Evolutionary conservation across 177 flowering plant species (phyloP).

Genomic region (Tripterygium wilfordii): DNA sequence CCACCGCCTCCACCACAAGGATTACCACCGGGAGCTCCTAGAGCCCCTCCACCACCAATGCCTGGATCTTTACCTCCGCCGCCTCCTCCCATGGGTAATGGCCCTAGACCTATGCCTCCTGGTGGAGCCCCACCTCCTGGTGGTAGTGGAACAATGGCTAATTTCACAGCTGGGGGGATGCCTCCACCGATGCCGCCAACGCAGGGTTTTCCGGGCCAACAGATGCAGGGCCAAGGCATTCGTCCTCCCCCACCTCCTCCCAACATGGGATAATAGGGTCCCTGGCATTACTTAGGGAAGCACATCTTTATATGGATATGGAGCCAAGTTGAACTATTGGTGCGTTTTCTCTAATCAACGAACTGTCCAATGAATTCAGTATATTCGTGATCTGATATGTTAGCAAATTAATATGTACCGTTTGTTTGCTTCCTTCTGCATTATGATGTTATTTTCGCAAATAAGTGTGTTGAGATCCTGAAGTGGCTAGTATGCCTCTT

Average conservation of each 20-base stretch:
- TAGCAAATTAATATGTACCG: no score
- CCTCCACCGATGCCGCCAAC: conserved; percentile 57
- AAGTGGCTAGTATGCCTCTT: no score
- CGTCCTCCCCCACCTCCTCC: conserved; percentile 66
- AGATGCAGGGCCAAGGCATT: conserved; percentile 45
- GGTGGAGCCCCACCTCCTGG: conserved; percentile 73
- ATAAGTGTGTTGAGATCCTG: no score
- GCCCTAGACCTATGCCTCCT: conserved; percentile 95
- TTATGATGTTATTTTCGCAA: no score
- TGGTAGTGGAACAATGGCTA: conserved; percentile 70
- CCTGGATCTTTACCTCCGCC: conserved; percentile 48
- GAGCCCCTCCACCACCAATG: conserved; percentile 55
- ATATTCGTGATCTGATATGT: no score
- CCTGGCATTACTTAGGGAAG: conserved; percentile 6
- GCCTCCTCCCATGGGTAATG: conserved; percentile 60
- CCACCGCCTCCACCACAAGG: conserved; percentile 61
- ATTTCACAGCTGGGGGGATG: conserved; percentile 59
- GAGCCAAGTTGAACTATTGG: no score
- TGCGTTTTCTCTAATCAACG: no score
- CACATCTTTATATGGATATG: background rate
- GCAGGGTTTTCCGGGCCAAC: conserved; percentile 72
- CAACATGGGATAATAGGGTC: conserved; percentile 40
- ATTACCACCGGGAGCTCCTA: conserved; percentile 47
- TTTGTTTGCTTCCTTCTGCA: no score
- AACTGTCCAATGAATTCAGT: no score